A percentile compares a stretch with the other conserved stretches of the same genome.
phyloP scores from a whole-genome alignment of 495 filamentous ascomycete species.

The Penicillium parvum region DNA sequence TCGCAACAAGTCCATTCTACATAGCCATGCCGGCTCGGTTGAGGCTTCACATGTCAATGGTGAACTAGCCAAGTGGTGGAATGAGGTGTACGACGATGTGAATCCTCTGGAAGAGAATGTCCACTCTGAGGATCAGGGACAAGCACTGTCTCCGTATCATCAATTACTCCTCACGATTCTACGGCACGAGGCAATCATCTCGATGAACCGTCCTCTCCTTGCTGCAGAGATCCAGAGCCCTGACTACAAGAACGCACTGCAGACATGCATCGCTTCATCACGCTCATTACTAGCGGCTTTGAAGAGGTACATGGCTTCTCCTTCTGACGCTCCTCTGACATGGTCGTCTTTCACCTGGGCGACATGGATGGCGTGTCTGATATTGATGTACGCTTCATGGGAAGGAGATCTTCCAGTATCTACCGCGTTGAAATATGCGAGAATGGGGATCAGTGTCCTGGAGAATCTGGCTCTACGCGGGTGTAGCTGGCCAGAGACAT shows the following conservation, averaged over 20 bases:
- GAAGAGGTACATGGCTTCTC: constrained; percentile 25
- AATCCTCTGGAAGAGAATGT: constrained; percentile 26
- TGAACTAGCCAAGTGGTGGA: constrained; percentile 43
- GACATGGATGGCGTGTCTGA: constrained; percentile 48
- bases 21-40: constrained; percentile 30
- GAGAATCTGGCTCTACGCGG: constrained; percentile 33
- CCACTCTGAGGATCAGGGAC: constrained; percentile 1
- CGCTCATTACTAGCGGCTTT: constrained; percentile 35
- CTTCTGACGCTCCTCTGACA: constrained; percentile 24
- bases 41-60: constrained; percentile 36
- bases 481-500: constrained; percentile 39
- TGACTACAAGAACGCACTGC: constrained; percentile 40
- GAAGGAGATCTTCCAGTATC: constrained; percentile 30
- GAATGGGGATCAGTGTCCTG: constrained; percentile 29
- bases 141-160: constrained; percentile 28
- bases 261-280: constrained; percentile 42
- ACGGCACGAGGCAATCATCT: constrained; percentile 42
- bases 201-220: constrained; percentile 41
- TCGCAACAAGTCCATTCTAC: constrained; percentile 43
- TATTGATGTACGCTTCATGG: constrained; percentile 44
- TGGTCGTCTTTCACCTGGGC: constrained; percentile 48
- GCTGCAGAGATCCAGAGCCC: constrained; percentile 31
- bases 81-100: constrained; percentile 43
- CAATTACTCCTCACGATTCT: constrained; percentile 33
- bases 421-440: constrained; percentile 32